Base-by-base conservation (phyloP, 352 stramenopile species). In the Pythium coloratum region DNA sequence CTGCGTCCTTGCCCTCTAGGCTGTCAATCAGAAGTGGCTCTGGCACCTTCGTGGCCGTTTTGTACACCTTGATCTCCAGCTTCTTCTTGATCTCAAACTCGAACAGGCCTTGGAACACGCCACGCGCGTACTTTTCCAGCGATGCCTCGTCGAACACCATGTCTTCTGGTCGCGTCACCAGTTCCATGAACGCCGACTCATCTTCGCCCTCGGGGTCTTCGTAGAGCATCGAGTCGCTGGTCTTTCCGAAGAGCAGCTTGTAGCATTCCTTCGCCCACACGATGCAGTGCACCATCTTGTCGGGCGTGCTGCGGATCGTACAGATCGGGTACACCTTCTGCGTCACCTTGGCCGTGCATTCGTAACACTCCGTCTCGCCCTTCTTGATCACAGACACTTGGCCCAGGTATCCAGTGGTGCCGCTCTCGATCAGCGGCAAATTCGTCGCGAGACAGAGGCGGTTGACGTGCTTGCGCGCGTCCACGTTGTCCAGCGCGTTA, bases 261-360 rank as follows among this genome's bases (percentile, higher is more conserved):
- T 93, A 96, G 71, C 84, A 96, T 70, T 96, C 88, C 57, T 96
- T 96, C 42, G 96, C 96, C 98, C 98, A 99, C 32, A 99, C 98
- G 69, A 99, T 99, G 76, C 97, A 99, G 81, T 99, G 98, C 32
- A 99, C 98, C 64, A 98, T 98, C 83, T 99, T 99, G 75, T 97
- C 96, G 0, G 98, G 98, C 16, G 98, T 99, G 50, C 88, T 97
- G 71, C 98, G 92, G 76, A 99, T 99, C 46, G 98, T 99, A 78
- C 98, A 99, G 73, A 99, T 99, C 24, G 98, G 97, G 78, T 99
- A 99, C 30, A 99, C 95, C 73, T 99, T 99, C 64, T 98, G 62
- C 66, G 97, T 84, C 75, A 92, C 88, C 59, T 96, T 95, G 40
- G 95, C 88, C 32, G 97, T 95, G 82, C 98, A 99, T 81, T 99